Evolutionary conservation across 495 filamentous ascomycete species (phyloP), one percentile per base, ranked within the genome.

Genomic region (Lepraria neglecta): DNA sequence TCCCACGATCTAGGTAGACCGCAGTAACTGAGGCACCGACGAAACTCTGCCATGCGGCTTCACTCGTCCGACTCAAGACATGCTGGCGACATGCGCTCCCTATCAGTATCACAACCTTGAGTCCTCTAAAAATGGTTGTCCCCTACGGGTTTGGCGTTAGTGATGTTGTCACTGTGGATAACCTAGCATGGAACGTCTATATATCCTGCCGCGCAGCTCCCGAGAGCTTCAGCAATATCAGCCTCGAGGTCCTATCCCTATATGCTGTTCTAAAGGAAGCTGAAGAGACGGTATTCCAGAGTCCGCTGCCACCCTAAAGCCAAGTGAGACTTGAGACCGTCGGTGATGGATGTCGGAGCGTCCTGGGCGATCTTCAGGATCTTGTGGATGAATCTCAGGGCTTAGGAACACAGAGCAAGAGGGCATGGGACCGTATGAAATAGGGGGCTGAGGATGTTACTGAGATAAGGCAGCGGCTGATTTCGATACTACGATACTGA

Each of bases 401-500:
- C 35, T 64, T 73, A 15, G 74, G 73, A 30, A 73, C 72, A 9
- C 67, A 74, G 42, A 61, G 65, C 28, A 69, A 74, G 67, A 57
- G 70, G 27, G 70, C 67, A 28, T 77, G 72, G 72, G 74, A 75
- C 64, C 67, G 73, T n/a, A 66, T 73, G 69, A 66, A 61, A 11
- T 76, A 68, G 61, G 68, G 70, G 9, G 30, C 64, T 6, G 66
- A 72, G 58, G 67, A 74, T 24, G 44, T 74, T 33, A 58, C 61
- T 15, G 71, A 74, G 58, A 64, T 76, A 4, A 66, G 72, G 55
- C 65, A 55, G 42, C 61, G 70, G 4, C 52, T 75, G 2, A 70
- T 66, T 33, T 71, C 65, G 40, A 70, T 56, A 62, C 55, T 10
- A 70, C 67, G 14, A 45, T 74, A 47, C 59, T 75, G 43, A 64